A percentile compares a stretch with the other conserved stretches of the same genome.
These are phyloP conservation scores for Leccinum angustisporum DNA, from an alignment of 1,284 basidiomycete species.

Conservation along the genomic window DNA sequence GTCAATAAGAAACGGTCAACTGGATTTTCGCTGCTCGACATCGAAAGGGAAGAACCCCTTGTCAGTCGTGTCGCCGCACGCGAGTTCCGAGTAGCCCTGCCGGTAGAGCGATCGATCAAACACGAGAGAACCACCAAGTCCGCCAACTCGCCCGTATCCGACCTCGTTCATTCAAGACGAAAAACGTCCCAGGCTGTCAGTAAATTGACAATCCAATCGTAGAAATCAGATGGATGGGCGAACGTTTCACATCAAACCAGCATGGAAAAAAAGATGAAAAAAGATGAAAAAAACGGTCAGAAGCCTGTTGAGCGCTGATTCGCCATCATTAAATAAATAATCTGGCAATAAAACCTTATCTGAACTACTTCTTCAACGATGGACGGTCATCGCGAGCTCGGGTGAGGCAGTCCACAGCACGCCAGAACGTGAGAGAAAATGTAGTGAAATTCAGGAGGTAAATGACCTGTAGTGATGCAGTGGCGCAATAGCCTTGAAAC, in stretches of 20 bases:
- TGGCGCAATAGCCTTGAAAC: conserved; percentile 3
- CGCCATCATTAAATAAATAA: conserved; percentile 18
- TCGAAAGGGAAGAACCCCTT: neutral
- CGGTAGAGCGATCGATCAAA: conserved; percentile 7
- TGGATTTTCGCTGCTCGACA: neutral
- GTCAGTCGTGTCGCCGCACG: neutral
- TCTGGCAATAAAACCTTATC: conserved; percentile 25
- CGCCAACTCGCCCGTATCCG: neutral
- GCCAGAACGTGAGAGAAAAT: conserved; percentile 25
- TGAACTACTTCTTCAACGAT: conserved; percentile 8
- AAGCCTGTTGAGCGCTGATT: conserved; percentile 21
- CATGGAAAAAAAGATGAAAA: neutral
- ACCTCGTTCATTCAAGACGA: conserved; percentile 8
- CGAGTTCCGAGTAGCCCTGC: conserved; percentile 1
- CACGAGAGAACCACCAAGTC: conserved; percentile 4
- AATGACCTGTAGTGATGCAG: conserved; percentile 1
- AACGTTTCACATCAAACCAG: conserved; percentile 2
- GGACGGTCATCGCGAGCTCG: conserved; percentile 18
- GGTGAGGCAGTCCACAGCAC: conserved; percentile 14
- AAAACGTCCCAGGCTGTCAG: conserved; percentile 7
- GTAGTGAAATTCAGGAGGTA: conserved; percentile 2
- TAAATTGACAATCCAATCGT: conserved; percentile 17
- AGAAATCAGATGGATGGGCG: neutral
- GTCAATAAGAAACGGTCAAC: neutral
- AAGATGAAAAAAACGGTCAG: conserved; percentile 4